These are phyloP conservation scores for Angomonas deanei DNA, from an alignment of 208 protist species.

Conservation along the genomic window DNA sequence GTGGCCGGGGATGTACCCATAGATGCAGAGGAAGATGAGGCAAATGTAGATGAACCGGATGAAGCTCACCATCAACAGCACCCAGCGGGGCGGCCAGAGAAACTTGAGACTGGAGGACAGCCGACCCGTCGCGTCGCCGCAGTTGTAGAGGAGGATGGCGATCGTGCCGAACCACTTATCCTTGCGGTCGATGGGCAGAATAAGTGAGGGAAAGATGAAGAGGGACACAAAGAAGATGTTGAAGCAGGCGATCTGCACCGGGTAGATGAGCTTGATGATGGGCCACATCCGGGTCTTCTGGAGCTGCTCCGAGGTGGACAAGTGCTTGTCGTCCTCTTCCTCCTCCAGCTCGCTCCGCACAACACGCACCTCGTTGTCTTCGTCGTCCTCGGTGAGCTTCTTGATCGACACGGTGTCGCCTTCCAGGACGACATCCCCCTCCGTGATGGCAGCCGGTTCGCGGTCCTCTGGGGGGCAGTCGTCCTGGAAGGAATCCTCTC, in stretches of 20 bases:
- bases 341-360: conserved; percentile 8
- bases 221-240: conserved; percentile 54
- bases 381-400: conserved; percentile 14
- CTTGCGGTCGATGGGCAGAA: conserved; percentile 31
- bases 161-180: conserved; percentile 72
- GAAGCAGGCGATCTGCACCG: conserved; percentile 64
- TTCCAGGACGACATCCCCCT: not conserved
- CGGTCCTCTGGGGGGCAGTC: no score
- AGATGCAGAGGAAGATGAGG: conserved; percentile 80
- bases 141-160: conserved; percentile 80
- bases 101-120: conserved; percentile 37
- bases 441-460: not conserved
- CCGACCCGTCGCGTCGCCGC: conserved; percentile 62
- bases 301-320: conserved; percentile 61
- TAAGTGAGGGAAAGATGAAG: conserved; percentile 68
- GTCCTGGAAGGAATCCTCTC: not conserved
- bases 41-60: conserved; percentile 58
- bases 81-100: conserved; percentile 43
- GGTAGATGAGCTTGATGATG: conserved; percentile 54
- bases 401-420: not conserved
- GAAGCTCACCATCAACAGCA: conserved; percentile 31
- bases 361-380: conserved; percentile 24
- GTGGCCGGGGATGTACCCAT: conserved; percentile 65
- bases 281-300: conserved; percentile 25
- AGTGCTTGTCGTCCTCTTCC: conserved; percentile 16